These are phyloP conservation scores for Primulina tabacum DNA, from an alignment of 257 asterid species.

Conservation along the genomic window DNA sequence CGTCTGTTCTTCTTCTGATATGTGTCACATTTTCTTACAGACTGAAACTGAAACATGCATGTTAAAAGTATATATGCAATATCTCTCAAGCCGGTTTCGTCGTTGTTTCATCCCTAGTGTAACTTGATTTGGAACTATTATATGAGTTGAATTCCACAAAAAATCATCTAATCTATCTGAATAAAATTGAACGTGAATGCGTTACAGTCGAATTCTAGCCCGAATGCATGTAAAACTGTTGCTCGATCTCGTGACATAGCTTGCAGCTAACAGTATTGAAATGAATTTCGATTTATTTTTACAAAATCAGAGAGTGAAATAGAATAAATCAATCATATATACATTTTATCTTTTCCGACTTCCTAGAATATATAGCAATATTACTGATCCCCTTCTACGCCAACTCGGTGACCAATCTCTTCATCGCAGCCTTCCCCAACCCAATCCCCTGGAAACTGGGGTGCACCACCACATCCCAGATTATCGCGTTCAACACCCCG, in stretches of 20 bases:
- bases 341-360: constrained; percentile 36
- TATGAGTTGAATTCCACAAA: neutral
- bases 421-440: constrained; percentile 94
- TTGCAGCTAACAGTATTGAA: too few relatives aligned
- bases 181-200: neutral
- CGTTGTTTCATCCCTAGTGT: neutral
- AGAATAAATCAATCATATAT: neutral
- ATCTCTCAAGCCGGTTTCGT: neutral
- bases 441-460: constrained; percentile 93
- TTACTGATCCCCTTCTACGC: constrained; percentile 67
- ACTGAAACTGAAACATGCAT: neutral
- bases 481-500: constrained; percentile 80
- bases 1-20: too few relatives aligned
- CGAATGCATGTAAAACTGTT: neutral
- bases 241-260: neutral
- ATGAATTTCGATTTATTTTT: neutral
- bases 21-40: too few relatives aligned
- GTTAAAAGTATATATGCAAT: too few relatives aligned
- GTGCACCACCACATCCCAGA: constrained; percentile 99
- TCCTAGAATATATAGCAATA: constrained; percentile 68
- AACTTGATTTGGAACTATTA: too few relatives aligned
- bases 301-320: neutral
- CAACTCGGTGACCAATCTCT: constrained; percentile 60
- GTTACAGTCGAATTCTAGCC: neutral
- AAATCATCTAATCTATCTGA: neutral